These are phyloP conservation scores for Sarcocystis neurona DNA, from an alignment of 169 alveolate genomes.

Conservation along the genomic window DNA sequence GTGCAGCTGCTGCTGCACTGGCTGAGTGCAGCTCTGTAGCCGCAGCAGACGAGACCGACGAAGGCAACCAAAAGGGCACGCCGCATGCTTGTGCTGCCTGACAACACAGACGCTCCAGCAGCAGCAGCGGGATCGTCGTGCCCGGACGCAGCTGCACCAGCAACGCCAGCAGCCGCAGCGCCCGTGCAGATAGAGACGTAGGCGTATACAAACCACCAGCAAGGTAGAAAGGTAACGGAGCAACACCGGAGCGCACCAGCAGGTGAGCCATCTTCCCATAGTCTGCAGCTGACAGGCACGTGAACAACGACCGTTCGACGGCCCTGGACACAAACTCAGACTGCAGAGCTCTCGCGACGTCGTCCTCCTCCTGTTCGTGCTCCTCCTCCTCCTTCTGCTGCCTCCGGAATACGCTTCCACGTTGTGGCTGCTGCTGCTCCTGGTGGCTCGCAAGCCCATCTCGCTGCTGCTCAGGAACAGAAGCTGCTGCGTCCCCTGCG, in stretches of 20 bases:
- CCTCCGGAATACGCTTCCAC: not conserved
- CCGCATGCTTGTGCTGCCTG: constrained; percentile 47
- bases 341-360: no score
- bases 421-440: no score
- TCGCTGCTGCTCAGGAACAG: not conserved
- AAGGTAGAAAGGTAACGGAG: not conserved
- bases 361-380: not conserved
- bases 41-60: not conserved
- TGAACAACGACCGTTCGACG: not conserved
- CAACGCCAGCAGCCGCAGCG: constrained; percentile 45
- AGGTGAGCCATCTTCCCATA: not conserved
- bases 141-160: constrained; percentile 53
- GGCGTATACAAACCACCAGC: not conserved
- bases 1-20: constrained; percentile 30
- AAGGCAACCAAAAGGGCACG: not conserved
- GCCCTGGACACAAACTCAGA: not conserved
- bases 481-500: not conserved
- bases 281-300: not conserved
- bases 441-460: not conserved
- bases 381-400: not conserved
- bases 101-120: constrained; percentile 50
- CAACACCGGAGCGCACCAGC: constrained; percentile 19
- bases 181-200: not conserved
- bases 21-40: constrained; percentile 1
- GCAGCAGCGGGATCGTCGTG: constrained; percentile 46